A percentile compares a stretch with the other conserved stretches of the same genome.
Conservation (phyloP, 176 grass and related monocot species). For the maize (Zea mays) region Zm-B73-REFERENCE-NAM-5.0 NC_050097.1:19038501-19039000, state of each 20-base stretch:
- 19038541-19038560: constrained; percentile 30
- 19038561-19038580: constrained; percentile 8
- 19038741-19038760: constrained; percentile 13
- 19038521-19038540: constrained; percentile 29
- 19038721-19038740: constrained; percentile 38
- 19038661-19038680: constrained; percentile 50
- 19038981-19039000: constrained; percentile 37
- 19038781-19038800: not conserved
- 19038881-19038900: constrained; percentile 49
- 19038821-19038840: constrained; percentile 68
- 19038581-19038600: not conserved
- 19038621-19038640: constrained; percentile 47
- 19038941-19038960: constrained; percentile 92
- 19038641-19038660: constrained; percentile 64
- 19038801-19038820: constrained; percentile 37
- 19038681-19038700: constrained; percentile 68
- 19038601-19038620: constrained; percentile 2
- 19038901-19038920: constrained; percentile 29
- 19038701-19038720: constrained; percentile 63
- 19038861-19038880: constrained; percentile 45
- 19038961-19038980: constrained; percentile 91
- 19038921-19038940: constrained; percentile 70
- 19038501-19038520: constrained; percentile 27
- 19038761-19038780: constrained; percentile 16
- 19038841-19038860: constrained; percentile 43